phyloP scores from a whole-genome alignment of 78 protist genomes.

The Creolimax fragrantissima region DNA sequence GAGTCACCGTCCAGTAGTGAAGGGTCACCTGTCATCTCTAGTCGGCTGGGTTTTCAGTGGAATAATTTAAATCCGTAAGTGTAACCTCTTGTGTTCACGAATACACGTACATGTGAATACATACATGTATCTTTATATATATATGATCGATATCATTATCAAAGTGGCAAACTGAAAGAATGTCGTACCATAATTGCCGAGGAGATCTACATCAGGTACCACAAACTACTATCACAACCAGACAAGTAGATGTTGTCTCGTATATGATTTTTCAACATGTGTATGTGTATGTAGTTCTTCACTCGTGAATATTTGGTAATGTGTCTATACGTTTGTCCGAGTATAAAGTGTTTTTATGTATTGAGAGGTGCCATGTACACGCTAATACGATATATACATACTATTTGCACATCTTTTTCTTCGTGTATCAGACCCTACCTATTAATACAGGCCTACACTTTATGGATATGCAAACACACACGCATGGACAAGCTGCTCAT shows the following conservation, averaged over 20 bases:
- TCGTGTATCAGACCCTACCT: too few relatives aligned
- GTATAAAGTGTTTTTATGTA: neutral
- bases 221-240: too few relatives aligned
- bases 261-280: too few relatives aligned
- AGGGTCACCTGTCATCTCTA: neutral
- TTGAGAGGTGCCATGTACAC: neutral
- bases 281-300: neutral
- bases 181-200: too few relatives aligned
- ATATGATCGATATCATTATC: neutral
- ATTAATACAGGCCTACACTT: too few relatives aligned
- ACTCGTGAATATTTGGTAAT: neutral
- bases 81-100: neutral
- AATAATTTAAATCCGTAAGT: neutral
- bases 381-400: too few relatives aligned
- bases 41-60: too few relatives aligned
- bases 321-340: neutral
- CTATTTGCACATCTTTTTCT: too few relatives aligned
- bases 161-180: too few relatives aligned
- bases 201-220: too few relatives aligned
- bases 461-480: neutral
- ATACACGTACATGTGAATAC: neutral
- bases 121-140: neutral
- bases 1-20: neutral
- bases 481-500: neutral
- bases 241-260: too few relatives aligned